These are phyloP conservation scores for Neurospora tetraspora DNA, from an alignment of 495 filamentous ascomycete genomes.

Conservation along the genomic window DNA sequence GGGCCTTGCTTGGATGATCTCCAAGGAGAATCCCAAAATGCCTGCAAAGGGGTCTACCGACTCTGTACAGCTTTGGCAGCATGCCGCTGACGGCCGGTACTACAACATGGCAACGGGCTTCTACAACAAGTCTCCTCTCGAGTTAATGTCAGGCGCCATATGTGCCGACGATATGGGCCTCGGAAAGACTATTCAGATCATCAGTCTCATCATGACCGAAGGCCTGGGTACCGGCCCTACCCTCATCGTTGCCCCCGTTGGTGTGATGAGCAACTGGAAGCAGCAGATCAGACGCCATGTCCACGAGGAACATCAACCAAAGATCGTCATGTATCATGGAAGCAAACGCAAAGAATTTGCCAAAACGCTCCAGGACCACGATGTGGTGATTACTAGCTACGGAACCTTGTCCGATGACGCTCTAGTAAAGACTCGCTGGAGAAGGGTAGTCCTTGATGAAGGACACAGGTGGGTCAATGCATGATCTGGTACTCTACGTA, in stretches of 20 bases:
- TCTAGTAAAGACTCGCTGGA: slow-evolving; percentile 63
- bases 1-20: slow-evolving; percentile 74
- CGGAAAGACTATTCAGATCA: slow-evolving; percentile 85
- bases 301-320: slow-evolving; percentile 45
- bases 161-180: slow-evolving; percentile 93
- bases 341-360: slow-evolving; percentile 42
- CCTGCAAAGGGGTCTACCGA: slow-evolving; percentile 52
- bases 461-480: slow-evolving; percentile 41
- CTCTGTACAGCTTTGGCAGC: slow-evolving; percentile 76
- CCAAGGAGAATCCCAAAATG: slow-evolving; percentile 60
- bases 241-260: slow-evolving; percentile 73
- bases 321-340: slow-evolving; percentile 70
- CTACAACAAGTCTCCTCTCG: slow-evolving; percentile 43
- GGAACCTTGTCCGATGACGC: slow-evolving; percentile 44
- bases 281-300: slow-evolving; percentile 73
- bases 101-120: slow-evolving; percentile 73
- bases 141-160: slow-evolving; percentile 70
- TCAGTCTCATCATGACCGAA: slow-evolving; percentile 62
- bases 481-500: neutral
- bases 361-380: slow-evolving; percentile 47
- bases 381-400: slow-evolving; percentile 82
- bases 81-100: slow-evolving; percentile 40
- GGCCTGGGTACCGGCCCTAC: slow-evolving; percentile 44
- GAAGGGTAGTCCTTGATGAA: slow-evolving; percentile 79
- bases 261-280: slow-evolving; percentile 90